A percentile compares a stretch with the other conserved stretches of the same genome.
phyloP scores from a whole-genome alignment of 176 grass and related monocot species.

The Cenchrus americanus region DNA sequence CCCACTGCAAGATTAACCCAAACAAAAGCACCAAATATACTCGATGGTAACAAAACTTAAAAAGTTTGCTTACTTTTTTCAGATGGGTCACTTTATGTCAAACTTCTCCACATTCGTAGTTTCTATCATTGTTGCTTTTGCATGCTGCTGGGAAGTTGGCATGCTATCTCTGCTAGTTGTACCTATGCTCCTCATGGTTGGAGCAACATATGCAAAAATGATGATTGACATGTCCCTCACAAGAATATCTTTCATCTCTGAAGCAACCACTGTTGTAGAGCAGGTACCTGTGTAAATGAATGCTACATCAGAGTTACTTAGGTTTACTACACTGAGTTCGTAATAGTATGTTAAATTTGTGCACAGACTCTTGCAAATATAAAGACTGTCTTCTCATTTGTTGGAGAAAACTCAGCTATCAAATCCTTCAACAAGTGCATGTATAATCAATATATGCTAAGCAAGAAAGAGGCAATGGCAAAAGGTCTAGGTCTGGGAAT shows the following conservation, averaged over 20 bases:
- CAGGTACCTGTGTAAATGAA: slow-evolving; percentile 51
- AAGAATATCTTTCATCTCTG: slow-evolving; percentile 49
- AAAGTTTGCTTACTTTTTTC: slow-evolving; percentile 15
- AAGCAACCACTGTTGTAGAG: slow-evolving; percentile 60
- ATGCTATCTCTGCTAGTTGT: slow-evolving; percentile 57
- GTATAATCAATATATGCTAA: slow-evolving; percentile 53
- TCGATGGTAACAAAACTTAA: slow-evolving; percentile 5
- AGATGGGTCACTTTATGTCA: slow-evolving; percentile 70
- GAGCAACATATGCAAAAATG: slow-evolving; percentile 49
- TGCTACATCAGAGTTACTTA: not conserved
- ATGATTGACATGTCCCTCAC: slow-evolving; percentile 44
- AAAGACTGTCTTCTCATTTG: slow-evolving; percentile 70
- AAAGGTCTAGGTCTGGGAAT: slow-evolving; percentile 69
- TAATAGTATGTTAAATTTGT: slow-evolving; percentile 11
- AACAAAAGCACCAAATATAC: slow-evolving; percentile 5
- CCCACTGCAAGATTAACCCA: slow-evolving; percentile 10
- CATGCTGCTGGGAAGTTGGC: slow-evolving; percentile 68
- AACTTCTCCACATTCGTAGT: slow-evolving; percentile 69
- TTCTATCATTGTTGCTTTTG: slow-evolving; percentile 51
- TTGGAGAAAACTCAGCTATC: slow-evolving; percentile 54
- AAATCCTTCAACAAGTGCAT: slow-evolving; percentile 53
- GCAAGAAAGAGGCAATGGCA: slow-evolving; percentile 57
- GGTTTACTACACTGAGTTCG: slow-evolving; percentile 3
- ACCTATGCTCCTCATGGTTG: slow-evolving; percentile 61
- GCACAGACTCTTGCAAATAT: slow-evolving; percentile 64